phyloP scores from a whole-genome alignment of 208 protist genomes.

The Entamoeba dispar region DNA sequence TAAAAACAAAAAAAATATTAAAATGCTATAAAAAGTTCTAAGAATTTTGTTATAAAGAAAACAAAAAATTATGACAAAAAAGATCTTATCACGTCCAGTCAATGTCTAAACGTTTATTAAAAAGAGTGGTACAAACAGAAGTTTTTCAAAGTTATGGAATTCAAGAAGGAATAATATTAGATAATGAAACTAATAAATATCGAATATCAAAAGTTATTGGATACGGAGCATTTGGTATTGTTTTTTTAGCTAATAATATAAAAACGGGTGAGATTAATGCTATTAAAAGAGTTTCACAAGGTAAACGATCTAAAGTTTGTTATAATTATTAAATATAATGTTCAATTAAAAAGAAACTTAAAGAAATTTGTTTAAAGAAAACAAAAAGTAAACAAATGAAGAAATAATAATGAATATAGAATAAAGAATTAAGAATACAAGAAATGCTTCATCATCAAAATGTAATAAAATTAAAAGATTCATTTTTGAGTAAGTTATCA shows the following conservation, averaged over 20 bases:
- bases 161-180: neutral
- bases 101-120: too few relatives aligned
- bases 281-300: neutral
- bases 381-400: too few relatives aligned
- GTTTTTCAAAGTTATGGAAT: neutral
- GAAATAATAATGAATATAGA: conserved; percentile 34
- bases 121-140: too few relatives aligned
- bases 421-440: conserved; percentile 85
- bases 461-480: conserved; percentile 68
- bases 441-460: conserved; percentile 56
- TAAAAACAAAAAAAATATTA: too few relatives aligned
- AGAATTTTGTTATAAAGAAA: too few relatives aligned
- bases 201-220: neutral
- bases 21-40: too few relatives aligned
- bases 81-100: too few relatives aligned
- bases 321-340: too few relatives aligned
- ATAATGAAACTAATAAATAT: neutral
- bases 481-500: conserved; percentile 54
- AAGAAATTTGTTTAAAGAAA: too few relatives aligned
- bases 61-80: too few relatives aligned
- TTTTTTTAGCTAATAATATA: neutral
- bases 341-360: too few relatives aligned
- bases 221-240: conserved; percentile 16
- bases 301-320: neutral
- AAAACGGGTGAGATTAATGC: neutral